Evolutionary conservation across 768 basidiomycete genomes (phyloP), one percentile per base, ranked within the genome.

Genomic region (Agaricus subrufescens): DNA sequence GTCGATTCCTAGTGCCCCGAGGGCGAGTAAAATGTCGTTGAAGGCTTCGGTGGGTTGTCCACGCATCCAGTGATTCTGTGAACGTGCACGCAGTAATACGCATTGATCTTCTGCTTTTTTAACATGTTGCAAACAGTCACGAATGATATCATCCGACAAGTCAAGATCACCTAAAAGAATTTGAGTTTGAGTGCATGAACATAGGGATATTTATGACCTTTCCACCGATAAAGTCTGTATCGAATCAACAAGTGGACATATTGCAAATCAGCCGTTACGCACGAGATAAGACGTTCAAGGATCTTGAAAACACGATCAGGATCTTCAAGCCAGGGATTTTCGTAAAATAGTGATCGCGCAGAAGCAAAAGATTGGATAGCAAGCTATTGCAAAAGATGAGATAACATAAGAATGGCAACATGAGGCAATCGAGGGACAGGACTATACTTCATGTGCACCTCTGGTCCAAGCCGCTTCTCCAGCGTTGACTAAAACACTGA

Each of bases 401-500:
- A 25, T 11, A 46, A 39, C 19, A n/a, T 27, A 23, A 27, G 9
- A 40, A 38, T 27, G 5, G 4, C 29, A 8, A 19, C 19, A 37
- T 38, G 12, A 10, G n/a, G 3, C 26, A 15, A 56, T 61, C 3
- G 6, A 38, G 5, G 14, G n/a, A 37, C 30, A n/a, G 8, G n/a
- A 6, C 26, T 61, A 47, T 64, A 87, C 86, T 74, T 90, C 88
- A 63, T 89, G 87, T 37, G 88, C 88, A 25, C 88, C 88, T 50
- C 86, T 77, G 7, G 80, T 77, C 75, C 84, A 82, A 4, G 88
- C 85, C 38, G 85, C 82, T 61, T 87, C 84, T 1, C 85, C 87
- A 23, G 87, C 86, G 50, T 86, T 80, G 19, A 86, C 78, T 8
- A 88, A 71, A 26, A 85, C 77, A 54, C 80, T 73, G 29, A 87